A percentile compares a stretch with the other conserved stretches of the same genome.
phyloP scores from a whole-genome alignment of 2,329 filamentous ascomycete genomes.

The Sporothrix sp. region DNA sequence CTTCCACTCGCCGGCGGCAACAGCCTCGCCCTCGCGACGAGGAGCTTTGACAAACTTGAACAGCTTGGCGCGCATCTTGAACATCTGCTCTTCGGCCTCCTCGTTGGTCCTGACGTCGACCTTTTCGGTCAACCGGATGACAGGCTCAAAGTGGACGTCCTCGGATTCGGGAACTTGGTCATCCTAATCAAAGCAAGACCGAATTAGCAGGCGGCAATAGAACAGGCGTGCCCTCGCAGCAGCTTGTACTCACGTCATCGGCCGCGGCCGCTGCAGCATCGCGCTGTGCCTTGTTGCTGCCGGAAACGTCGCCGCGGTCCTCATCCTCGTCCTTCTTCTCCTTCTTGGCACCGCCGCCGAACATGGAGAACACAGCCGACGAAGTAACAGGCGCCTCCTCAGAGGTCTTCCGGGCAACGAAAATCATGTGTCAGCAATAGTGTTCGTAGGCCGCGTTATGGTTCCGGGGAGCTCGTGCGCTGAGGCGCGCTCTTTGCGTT shows the following conservation, averaged over 20 bases:
- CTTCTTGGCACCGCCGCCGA: conserved; percentile 94
- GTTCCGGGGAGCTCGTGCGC: no score
- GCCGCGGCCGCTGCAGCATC: conserved; percentile 50
- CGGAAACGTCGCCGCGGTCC: conserved; percentile 77
- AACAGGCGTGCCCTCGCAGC: neutral
- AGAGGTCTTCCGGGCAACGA: conserved; percentile 11
- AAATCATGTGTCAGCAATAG: neutral
- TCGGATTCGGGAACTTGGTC: conserved; percentile 77
- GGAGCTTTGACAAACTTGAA: conserved; percentile 99
- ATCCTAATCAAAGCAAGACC: conserved; percentile 38
- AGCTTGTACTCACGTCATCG: conserved; percentile 41
- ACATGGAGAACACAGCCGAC: conserved; percentile 89
- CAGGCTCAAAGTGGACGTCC: conserved; percentile 94
- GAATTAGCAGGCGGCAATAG: neutral
- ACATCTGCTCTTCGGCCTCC: conserved; percentile 91
- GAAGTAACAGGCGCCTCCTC: conserved; percentile 39
- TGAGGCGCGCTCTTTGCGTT: neutral
- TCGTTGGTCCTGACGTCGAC: conserved; percentile 97
- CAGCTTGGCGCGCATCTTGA: conserved; percentile 99
- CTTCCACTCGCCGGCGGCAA: conserved; percentile 99
- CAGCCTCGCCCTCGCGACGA: no score
- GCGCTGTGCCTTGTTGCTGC: conserved; percentile 73
- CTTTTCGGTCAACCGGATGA: conserved; percentile 92
- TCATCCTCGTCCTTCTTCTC: conserved; percentile 81
- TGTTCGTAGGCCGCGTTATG: no score